A percentile compares a stretch with the other conserved stretches of the same genome.
phyloP scores from a whole-genome alignment of 179 eudicot genomes.

The Actinidia chinensis region DNA sequence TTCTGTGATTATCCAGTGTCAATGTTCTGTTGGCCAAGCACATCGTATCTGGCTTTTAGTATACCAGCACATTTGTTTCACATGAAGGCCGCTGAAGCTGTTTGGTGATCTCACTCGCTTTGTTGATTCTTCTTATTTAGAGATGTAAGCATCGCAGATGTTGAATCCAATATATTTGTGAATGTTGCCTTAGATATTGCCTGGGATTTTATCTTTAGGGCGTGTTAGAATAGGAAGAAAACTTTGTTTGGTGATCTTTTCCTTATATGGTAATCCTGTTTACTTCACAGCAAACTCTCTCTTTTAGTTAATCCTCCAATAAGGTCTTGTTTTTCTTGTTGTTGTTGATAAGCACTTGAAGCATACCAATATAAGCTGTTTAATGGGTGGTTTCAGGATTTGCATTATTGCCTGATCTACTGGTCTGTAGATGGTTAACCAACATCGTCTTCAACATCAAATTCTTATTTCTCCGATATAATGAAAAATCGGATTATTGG shows the following conservation, averaged over 20 bases:
- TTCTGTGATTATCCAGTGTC: neutral
- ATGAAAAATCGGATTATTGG: too few species aligned
- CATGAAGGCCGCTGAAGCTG: neutral
- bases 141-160: neutral
- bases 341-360: too few species aligned
- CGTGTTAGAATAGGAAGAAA: neutral
- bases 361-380: too few species aligned
- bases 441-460: too few species aligned
- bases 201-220: neutral
- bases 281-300: neutral
- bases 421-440: too few species aligned
- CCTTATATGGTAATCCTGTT: neutral
- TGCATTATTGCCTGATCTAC: too few species aligned
- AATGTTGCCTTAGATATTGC: constrained; percentile 7
- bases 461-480: too few species aligned
- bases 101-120: neutral
- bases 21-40: neutral
- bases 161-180: neutral
- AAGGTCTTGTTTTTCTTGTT: too few species aligned
- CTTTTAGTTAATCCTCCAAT: too few species aligned
- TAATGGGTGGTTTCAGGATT: too few species aligned
- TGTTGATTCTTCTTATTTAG: neutral
- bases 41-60: neutral
- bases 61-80: neutral
- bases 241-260: neutral